Conservation (phyloP, 192 early-diverging fungal genomes). For the Backusella tarrabulga region DNA sequence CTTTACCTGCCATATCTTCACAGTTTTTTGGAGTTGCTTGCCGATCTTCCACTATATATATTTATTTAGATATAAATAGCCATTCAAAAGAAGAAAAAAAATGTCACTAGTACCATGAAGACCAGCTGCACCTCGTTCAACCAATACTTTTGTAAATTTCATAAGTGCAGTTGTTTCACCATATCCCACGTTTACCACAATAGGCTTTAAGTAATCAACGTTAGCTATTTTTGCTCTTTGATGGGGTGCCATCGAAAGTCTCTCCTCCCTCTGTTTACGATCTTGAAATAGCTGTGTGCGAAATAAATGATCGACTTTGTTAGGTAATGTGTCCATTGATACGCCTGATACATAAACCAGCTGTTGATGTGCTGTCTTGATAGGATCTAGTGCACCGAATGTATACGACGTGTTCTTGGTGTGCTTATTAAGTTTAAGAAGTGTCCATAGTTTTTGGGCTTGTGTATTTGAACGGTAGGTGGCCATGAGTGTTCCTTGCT, state of each 20-base stretch:
- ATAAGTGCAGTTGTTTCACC: constrained; percentile 96
- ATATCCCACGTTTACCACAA: constrained; percentile 96
- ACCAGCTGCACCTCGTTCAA: constrained; percentile 94
- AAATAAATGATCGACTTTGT: constrained; percentile 98
- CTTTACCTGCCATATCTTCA: constrained; percentile 99
- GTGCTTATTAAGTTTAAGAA: constrained; percentile 75
- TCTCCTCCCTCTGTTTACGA: constrained; percentile 91
- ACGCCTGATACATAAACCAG: constrained; percentile 97
- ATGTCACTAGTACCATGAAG: constrained; percentile 58
- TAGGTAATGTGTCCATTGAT: constrained; percentile 95
- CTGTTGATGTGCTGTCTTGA: constrained; percentile 90
- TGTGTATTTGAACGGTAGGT: constrained; percentile 80
- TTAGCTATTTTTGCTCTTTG: constrained; percentile 64
- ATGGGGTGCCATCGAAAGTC: constrained; percentile 62
- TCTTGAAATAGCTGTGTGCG: constrained; percentile 97
- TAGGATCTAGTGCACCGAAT: constrained; percentile 91
- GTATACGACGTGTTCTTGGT: constrained; percentile 84
- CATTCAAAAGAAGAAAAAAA: neutral
- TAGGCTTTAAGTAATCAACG: constrained; percentile 89
- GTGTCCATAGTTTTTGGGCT: constrained; percentile 91
- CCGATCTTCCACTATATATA: constrained; percentile 73
- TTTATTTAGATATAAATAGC: neutral
- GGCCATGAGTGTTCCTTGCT: constrained; percentile 77
- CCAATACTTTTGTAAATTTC: constrained; percentile 96
- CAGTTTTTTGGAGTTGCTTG: constrained; percentile 95